Evolutionary conservation across 192 early-diverging fungal genomes (phyloP).

Genomic region (Geranomyces michiganensis): DNA sequence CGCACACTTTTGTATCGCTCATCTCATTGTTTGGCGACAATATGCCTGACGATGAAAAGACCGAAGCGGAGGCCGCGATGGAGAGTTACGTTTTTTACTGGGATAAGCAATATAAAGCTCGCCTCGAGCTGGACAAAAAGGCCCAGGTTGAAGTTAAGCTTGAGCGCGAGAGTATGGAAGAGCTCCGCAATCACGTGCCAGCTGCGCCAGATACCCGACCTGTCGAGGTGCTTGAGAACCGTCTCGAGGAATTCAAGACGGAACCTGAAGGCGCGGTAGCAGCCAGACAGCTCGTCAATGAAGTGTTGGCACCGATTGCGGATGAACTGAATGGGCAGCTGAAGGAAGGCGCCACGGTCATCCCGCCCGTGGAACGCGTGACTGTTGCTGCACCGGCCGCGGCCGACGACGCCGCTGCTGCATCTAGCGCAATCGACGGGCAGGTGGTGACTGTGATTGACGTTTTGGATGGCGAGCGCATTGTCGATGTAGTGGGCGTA

Average conservation of each 20-base stretch:
- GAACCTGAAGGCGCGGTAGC: background rate
- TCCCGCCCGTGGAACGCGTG: background rate
- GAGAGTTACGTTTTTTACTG: conserved; percentile 46
- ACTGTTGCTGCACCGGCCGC: background rate
- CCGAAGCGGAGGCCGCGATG: conserved; percentile 42
- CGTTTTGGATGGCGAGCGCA: conserved; percentile 43
- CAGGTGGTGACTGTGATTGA: conserved; percentile 23
- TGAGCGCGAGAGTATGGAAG: conserved; percentile 19
- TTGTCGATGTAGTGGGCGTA: conserved; percentile 52
- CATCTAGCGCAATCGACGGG: background rate
- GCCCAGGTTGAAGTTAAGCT: conserved; percentile 8
- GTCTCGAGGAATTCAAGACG: background rate
- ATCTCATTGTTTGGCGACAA: conserved; percentile 46
- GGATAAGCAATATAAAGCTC: conserved; percentile 37
- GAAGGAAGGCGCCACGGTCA: background rate
- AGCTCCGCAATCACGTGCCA: background rate
- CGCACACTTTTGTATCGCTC: conserved; percentile 50
- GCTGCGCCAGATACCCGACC: background rate
- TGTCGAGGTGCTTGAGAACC: background rate
- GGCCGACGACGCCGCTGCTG: background rate
- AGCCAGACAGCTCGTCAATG: background rate
- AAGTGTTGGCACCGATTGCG: background rate
- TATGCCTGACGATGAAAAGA: conserved; percentile 43
- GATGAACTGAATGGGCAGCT: background rate
- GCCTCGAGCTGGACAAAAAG: conserved; percentile 15